A percentile compares a stretch with the other conserved stretches of the same genome.
Evolutionary conservation across 169 alveolate genomes (phyloP).

Genomic region (Plasmodium adleri): DNA sequence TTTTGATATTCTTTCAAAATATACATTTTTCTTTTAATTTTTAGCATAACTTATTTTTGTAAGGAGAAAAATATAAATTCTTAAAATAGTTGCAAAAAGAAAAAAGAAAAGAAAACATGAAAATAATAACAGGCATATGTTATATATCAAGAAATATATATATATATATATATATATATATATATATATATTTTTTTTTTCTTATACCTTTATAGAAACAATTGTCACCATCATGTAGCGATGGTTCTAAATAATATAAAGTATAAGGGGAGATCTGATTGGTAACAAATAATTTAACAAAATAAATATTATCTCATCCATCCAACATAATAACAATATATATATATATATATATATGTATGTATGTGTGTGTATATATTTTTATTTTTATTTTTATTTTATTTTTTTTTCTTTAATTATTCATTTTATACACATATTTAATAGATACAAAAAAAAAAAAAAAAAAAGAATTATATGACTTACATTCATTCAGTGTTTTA

Average conservation of each 20-base stretch:
- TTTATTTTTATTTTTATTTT: no score
- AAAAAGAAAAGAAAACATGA: background rate
- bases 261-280: conserved; percentile 45
- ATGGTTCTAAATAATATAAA: conserved; percentile 45
- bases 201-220: conserved; percentile 11
- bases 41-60: conserved; percentile 49
- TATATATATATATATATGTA: no score
- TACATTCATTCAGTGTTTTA: no score
- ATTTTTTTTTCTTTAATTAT: no score
- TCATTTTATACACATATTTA: no score
- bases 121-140: no score
- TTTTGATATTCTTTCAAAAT: background rate
- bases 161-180: no score
- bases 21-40: background rate
- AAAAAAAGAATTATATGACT: no score
- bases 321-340: no score
- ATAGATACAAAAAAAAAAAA: no score
- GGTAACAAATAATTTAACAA: conserved; percentile 4
- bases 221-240: conserved; percentile 65
- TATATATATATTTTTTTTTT: background rate
- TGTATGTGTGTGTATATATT: no score
- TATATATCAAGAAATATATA: conserved; percentile 4
- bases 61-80: conserved; percentile 7
- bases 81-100: background rate
- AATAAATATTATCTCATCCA: no score